Conservation (phyloP, 164 flowering plant genomes). For the Chloranthus sessilifolius region DNA sequence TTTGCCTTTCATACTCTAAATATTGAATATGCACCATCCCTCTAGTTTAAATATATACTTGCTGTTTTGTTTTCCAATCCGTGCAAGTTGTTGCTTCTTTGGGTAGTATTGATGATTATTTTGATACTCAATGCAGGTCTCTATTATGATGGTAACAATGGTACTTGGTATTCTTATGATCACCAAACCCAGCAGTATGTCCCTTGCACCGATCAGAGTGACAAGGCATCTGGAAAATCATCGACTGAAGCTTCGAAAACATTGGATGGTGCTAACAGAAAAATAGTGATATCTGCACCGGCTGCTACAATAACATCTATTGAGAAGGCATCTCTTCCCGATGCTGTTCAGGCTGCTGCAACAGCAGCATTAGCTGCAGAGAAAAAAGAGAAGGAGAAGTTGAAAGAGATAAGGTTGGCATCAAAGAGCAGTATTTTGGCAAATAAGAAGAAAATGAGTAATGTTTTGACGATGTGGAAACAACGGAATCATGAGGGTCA, state of each 20-base stretch:
- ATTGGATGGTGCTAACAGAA: slow-evolving; percentile 53
- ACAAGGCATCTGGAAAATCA: slow-evolving; percentile 42
- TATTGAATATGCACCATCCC: too few species aligned
- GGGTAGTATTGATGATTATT: too few species aligned
- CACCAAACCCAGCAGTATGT: slow-evolving; percentile 79
- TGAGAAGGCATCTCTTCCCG: slow-evolving; percentile 82
- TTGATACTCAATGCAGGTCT: slow-evolving; percentile 65
- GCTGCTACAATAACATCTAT: slow-evolving; percentile 64
- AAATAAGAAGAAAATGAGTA: slow-evolving; percentile 93
- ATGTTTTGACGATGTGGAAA: slow-evolving; percentile 95
- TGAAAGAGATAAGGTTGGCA: slow-evolving; percentile 83
- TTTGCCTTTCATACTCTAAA: too few species aligned
- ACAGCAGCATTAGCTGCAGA: slow-evolving; percentile 96
- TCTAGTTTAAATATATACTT: neutral
- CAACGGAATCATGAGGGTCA: slow-evolving; percentile 96
- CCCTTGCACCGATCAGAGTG: slow-evolving; percentile 70
- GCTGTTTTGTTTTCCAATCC: neutral
- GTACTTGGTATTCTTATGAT: slow-evolving; percentile 90
- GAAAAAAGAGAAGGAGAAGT: slow-evolving; percentile 90
- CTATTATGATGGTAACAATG: slow-evolving; percentile 90
- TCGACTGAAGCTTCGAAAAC: slow-evolving; percentile 45
- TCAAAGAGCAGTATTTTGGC: slow-evolving; percentile 91
- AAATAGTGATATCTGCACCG: slow-evolving; percentile 93
- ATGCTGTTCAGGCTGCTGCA: slow-evolving; percentile 99
- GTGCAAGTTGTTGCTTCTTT: neutral